Evolutionary conservation across 2,329 filamentous ascomycete species (phyloP).

Genomic region (Fusarium pseudograminearum): DNA sequence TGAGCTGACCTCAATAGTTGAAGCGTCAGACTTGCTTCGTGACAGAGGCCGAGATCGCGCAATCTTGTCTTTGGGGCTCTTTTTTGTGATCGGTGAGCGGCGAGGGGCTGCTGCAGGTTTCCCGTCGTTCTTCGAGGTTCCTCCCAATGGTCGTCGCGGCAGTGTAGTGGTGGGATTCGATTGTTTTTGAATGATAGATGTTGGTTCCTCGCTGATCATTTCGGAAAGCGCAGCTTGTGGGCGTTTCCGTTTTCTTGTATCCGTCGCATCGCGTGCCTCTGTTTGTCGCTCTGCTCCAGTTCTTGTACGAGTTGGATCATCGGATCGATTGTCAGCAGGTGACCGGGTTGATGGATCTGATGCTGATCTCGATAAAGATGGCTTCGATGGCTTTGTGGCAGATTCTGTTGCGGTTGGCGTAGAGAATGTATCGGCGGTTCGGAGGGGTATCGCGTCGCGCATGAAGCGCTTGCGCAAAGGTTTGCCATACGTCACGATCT

Average conservation of each 20-base stretch:
- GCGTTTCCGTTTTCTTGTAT: constrained; percentile 45
- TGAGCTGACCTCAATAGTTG: constrained; percentile 6
- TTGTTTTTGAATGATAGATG: constrained; percentile 14
- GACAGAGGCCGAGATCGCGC: constrained; percentile 13
- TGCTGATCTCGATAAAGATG: constrained; percentile 30
- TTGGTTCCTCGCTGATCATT: constrained; percentile 16
- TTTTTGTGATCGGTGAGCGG: constrained; percentile 11
- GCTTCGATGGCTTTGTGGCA: constrained; percentile 30
- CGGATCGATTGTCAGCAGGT: constrained; percentile 15
- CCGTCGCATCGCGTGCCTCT: constrained; percentile 31
- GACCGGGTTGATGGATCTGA: constrained; percentile 33
- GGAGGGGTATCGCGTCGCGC: constrained; percentile 41
- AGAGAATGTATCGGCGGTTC: constrained; percentile 33
- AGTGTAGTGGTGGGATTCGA: constrained; percentile 24
- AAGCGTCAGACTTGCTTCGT: constrained; percentile 23
- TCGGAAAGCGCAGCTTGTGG: constrained; percentile 21
- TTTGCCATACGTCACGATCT: constrained; percentile 48
- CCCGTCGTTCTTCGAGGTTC: constrained; percentile 8
- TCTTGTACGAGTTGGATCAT: constrained; percentile 10
- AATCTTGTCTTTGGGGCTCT: constrained; percentile 15
- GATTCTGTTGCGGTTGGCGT: constrained; percentile 20
- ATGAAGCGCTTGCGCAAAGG: constrained; percentile 43
- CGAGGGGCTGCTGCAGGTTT: constrained; percentile 4
- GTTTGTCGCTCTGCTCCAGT: constrained; percentile 12
- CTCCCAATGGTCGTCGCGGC: constrained; percentile 19